Evolutionary conservation across 2,329 filamentous ascomycete species (phyloP).

Genomic region (Didymella pinodella): DNA sequence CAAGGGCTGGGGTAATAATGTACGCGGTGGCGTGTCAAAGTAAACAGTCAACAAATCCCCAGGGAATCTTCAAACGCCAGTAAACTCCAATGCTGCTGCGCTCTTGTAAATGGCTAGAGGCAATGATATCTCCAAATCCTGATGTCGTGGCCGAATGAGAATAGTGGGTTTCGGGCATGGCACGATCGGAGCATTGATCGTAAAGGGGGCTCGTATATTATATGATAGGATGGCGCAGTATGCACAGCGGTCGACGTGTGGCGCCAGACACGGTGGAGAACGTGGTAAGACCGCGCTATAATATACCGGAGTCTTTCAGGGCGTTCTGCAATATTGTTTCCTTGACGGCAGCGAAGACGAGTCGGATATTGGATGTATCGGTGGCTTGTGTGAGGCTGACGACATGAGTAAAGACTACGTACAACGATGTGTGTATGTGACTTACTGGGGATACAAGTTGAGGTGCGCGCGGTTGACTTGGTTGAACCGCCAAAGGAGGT

Average conservation of each 20-base stretch:
- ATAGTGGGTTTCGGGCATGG: constrained; percentile 38
- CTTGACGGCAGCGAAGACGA: constrained; percentile 98
- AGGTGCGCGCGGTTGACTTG: constrained; percentile 96
- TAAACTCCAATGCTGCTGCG: constrained; percentile 51
- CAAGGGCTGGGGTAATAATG: constrained; percentile 15
- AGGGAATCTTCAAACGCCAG: constrained; percentile 44
- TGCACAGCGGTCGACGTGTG: constrained; percentile 44
- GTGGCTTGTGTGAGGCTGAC: constrained; percentile 94
- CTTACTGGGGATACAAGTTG: constrained; percentile 91
- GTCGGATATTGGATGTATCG: constrained; percentile 95
- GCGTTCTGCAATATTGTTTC: constrained; percentile 99
- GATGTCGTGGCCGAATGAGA: constrained; percentile 43
- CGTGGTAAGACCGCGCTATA: constrained; percentile 53
- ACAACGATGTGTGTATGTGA: not conserved
- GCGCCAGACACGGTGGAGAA: constrained; percentile 18
- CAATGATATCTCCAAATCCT: constrained; percentile 48
- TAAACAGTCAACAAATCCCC: constrained; percentile 24
- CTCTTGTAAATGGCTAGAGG: constrained; percentile 48
- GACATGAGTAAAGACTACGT: constrained; percentile 35
- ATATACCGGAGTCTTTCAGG: constrained; percentile 95
- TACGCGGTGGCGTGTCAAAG: constrained; percentile 14
- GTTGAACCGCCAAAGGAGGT: constrained; percentile 97
- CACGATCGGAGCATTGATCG: constrained; percentile 44
- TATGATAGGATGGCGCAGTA: constrained; percentile 40
- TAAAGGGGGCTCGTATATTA: constrained; percentile 47